phyloP scores from a whole-genome alignment of 2,329 filamentous ascomycete species.

The Raffaelea ambrosiae region DNA sequence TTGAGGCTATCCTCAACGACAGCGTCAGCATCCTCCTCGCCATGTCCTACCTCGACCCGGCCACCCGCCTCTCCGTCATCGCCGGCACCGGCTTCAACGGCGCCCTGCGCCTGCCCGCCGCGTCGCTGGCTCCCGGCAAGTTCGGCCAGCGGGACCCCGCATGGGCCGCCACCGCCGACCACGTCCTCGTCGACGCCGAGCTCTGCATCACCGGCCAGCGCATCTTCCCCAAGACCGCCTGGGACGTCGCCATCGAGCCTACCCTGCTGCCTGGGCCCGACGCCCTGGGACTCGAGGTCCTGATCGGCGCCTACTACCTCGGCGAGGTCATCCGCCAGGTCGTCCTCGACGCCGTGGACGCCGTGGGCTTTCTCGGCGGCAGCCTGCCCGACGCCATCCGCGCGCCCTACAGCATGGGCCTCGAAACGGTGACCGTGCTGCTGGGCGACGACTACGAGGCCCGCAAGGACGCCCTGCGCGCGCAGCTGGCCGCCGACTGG shows the following conservation, averaged over 20 bases:
- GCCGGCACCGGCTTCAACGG: conserved; percentile 2
- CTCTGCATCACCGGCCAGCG: background rate
- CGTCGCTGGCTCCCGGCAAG: background rate
- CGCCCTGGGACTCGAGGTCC: background rate
- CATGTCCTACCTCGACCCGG: background rate
- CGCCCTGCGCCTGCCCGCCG: background rate
- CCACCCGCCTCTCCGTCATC: conserved; percentile 1
- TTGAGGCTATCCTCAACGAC: conserved; percentile 2
- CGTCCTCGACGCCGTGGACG: background rate
- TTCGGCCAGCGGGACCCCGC: background rate
- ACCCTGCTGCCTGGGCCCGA: background rate
- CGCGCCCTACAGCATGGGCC: too few species aligned
- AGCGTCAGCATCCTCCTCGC: conserved; percentile 4
- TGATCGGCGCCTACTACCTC: background rate
- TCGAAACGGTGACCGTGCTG: too few species aligned
- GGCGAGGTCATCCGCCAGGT: background rate
- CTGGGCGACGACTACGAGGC: too few species aligned
- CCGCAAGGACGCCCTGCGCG: too few species aligned
- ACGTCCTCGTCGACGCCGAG: conserved; percentile 2
- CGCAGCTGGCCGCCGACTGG: too few species aligned
- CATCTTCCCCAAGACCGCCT: background rate
- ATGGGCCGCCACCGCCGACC: background rate
- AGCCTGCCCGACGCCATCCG: conserved; percentile 15
- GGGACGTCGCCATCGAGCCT: background rate
- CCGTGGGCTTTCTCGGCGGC: conserved; percentile 11